Percentiles rank a stretch among this genome's conserved stretches.
These are phyloP conservation scores for Saitozyma podzolica DNA, from an alignment of 768 basidiomycete genomes.

Conservation along the genomic window DNA sequence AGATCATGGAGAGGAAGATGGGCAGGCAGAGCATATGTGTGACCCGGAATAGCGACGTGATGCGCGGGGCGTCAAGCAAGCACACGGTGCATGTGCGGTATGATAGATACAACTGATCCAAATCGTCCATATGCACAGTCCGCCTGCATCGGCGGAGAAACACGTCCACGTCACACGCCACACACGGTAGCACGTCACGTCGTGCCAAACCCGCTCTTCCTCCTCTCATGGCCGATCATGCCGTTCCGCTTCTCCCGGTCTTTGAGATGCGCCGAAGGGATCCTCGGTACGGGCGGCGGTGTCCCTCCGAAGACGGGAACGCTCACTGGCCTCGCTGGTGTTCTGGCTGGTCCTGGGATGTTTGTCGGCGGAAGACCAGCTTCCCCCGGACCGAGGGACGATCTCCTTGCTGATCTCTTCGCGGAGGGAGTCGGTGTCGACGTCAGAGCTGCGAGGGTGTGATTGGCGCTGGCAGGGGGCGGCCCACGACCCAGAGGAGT, in stretches of 20 bases:
- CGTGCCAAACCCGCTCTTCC: too few species aligned
- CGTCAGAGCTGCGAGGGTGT: constrained; percentile 4
- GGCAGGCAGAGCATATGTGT: too few species aligned
- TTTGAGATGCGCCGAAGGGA: constrained; percentile 36
- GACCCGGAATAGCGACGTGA: too few species aligned
- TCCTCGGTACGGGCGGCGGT: constrained; percentile 43
- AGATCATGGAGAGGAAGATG: too few species aligned
- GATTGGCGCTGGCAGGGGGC: constrained; percentile 11
- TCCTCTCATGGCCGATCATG: not conserved
- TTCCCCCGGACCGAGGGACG: constrained; percentile 24
- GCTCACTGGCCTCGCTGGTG: constrained; percentile 29
- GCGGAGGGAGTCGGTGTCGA: constrained; percentile 6
- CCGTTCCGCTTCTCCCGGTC: constrained; percentile 3
- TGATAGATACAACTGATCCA: too few species aligned
- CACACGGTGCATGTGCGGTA: too few species aligned
- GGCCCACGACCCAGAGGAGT: constrained; percentile 28
- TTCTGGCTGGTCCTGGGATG: not conserved
- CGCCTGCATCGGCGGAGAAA: too few species aligned
- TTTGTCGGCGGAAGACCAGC: constrained; percentile 6
- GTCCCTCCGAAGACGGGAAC: constrained; percentile 27
- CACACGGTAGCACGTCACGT: too few species aligned
- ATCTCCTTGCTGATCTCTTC: constrained; percentile 19
- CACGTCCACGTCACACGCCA: too few species aligned
- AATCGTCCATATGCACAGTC: too few species aligned
- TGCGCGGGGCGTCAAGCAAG: too few species aligned